Base-by-base conservation (phyloP, 1,284 basidiomycete species). In the Ceratobasidium sp. region DNA sequence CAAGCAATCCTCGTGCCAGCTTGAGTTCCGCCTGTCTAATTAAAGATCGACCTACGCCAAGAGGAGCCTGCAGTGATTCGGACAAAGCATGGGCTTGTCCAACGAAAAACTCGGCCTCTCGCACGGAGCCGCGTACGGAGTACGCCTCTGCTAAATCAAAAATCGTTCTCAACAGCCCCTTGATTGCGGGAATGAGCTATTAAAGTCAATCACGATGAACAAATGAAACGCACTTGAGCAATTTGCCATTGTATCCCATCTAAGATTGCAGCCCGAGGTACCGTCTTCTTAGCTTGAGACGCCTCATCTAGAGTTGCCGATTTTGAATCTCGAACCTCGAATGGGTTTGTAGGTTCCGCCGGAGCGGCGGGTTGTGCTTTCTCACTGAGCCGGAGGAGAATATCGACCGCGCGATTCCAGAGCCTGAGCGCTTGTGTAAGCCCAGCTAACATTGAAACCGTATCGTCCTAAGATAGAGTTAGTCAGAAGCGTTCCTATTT, bases 41-140 rank as follows among this genome's bases (percentile, higher is more conserved):
- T 20, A 92, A 84, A 0, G 94, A 92, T 7, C 93, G 89, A 26
- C 91, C 90, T 1, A 89, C 84, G 82, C 94, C 86, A 0, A 90
- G 89, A 2, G 92, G 90, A 0, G 93, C 90, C 76, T 91, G 91
- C 15, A 95, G 83, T 2, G 91, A 87, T 56, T 89, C 86, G 0
- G 94, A 93, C 3, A 97, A 86, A 26, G 92, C 89, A 13, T 89
- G 86, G 0, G 93, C 94, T 82, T 95, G 92, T 55, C 91, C 87
- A 0, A 93, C 88, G 83, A 95, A 97, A 82, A 94, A 96, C 80
- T 95, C 92, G 4, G 94, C 91, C 82, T 96, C 95, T 39, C 93
- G 90, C 7, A 91, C 90, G 1, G 95, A 95, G 0, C 96, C 96
- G 5, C 94, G 90, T 0, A 87, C 84, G 20, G 91, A 87, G 81